phyloP scores from a whole-genome alignment of 805 yeast species.

The Tetrapisispora iriomotensis region DNA sequence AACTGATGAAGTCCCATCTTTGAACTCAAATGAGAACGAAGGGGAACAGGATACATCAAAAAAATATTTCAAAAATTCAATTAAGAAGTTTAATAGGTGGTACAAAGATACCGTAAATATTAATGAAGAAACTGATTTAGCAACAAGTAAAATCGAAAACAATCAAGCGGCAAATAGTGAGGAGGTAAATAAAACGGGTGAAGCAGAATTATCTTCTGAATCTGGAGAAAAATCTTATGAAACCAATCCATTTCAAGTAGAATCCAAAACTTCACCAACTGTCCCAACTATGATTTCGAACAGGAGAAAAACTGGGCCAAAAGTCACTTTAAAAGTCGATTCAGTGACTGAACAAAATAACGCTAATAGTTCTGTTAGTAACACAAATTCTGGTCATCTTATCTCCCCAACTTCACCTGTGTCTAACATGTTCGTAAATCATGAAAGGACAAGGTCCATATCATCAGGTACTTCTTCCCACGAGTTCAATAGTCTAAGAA shows the following conservation, averaged over 20 bases:
- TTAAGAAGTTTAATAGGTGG: slow-evolving; percentile 61
- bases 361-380: too few species aligned
- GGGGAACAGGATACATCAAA: slow-evolving; percentile 26
- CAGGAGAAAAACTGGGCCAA: slow-evolving; percentile 24
- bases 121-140: slow-evolving; percentile 1
- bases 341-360: too few species aligned
- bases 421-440: slow-evolving; percentile 22
- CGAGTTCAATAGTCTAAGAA: slow-evolving; percentile 1
- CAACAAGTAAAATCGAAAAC: neutral
- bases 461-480: slow-evolving; percentile 7
- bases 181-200: neutral
- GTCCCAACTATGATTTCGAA: slow-evolving; percentile 25
- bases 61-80: slow-evolving; percentile 35
- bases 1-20: slow-evolving; percentile 16
- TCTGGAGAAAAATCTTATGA: neutral
- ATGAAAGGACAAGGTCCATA: slow-evolving; percentile 13
- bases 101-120: slow-evolving; percentile 33
- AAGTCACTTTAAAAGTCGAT: slow-evolving; percentile 4
- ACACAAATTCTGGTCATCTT: neutral
- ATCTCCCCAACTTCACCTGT: slow-evolving; percentile 7
- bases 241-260: too few species aligned
- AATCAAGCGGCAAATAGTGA: too few species aligned
- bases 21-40: slow-evolving; percentile 8
- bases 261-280: neutral
- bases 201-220: neutral